phyloP scores from a whole-genome alignment of 805 yeast species.

The Metschnikowia corniflorae region DNA sequence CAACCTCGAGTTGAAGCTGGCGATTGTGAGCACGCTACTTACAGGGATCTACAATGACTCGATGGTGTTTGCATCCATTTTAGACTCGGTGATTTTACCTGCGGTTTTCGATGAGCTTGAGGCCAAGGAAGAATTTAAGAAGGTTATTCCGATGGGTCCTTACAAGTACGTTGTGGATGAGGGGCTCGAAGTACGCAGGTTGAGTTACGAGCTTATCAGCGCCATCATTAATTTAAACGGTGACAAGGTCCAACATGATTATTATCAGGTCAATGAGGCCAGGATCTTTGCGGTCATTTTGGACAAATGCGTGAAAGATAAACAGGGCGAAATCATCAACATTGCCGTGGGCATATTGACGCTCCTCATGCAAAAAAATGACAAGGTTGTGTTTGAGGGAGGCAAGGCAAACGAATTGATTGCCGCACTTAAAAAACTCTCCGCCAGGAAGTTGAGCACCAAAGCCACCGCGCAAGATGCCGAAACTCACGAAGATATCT shows the following conservation, averaged over 20 bases:
- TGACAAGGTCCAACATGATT: constrained; percentile 13
- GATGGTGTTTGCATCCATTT: constrained; percentile 40
- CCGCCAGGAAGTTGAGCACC: constrained; percentile 49
- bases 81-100: constrained; percentile 45
- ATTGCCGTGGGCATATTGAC: constrained; percentile 43
- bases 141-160: constrained; percentile 78
- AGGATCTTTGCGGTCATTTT: constrained; percentile 43
- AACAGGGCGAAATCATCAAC: constrained; percentile 54
- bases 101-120: constrained; percentile 50
- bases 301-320: constrained; percentile 53
- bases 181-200: constrained; percentile 69
- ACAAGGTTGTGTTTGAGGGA: constrained; percentile 26
- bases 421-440: constrained; percentile 30
- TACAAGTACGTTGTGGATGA: constrained; percentile 79
- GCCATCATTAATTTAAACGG: constrained; percentile 40
- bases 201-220: constrained; percentile 66
- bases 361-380: constrained; percentile 27
- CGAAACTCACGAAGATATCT: constrained; percentile 51
- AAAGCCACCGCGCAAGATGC: constrained; percentile 67
- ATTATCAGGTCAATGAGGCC: constrained; percentile 23
- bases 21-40: constrained; percentile 56
- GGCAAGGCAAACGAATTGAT: constrained; percentile 31
- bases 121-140: constrained; percentile 54
- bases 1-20: constrained; percentile 54
- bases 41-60: constrained; percentile 59